phyloP scores from a whole-genome alignment of 768 basidiomycete species.

The Neoboletus magnificus region DNA sequence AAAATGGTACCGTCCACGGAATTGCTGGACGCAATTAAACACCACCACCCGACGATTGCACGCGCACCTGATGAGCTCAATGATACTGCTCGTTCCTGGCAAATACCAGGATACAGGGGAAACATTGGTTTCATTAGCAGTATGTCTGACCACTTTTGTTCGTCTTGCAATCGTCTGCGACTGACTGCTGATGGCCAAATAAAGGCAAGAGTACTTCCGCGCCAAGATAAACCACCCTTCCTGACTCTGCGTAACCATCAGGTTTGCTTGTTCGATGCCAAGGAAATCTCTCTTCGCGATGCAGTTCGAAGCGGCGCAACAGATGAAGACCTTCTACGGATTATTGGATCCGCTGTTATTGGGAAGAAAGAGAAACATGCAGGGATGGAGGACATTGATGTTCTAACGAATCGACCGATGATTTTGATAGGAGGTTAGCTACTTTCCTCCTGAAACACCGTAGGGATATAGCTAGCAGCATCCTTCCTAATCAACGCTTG shows the following conservation, averaged over 20 bases:
- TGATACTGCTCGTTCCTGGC: slow-evolving; percentile 80
- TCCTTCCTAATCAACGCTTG: slow-evolving; percentile 22
- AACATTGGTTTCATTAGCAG: slow-evolving; percentile 86
- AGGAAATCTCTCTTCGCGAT: slow-evolving; percentile 79
- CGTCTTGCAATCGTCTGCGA: slow-evolving; percentile 77
- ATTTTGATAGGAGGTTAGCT: slow-evolving; percentile 93
- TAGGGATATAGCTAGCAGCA: slow-evolving; percentile 16
- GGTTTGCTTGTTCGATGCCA: slow-evolving; percentile 87
- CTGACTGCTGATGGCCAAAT: slow-evolving; percentile 90
- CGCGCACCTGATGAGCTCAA: slow-evolving; percentile 66
- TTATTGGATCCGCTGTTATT: slow-evolving; percentile 61
- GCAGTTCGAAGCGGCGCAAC: slow-evolving; percentile 61
- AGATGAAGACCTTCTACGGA: slow-evolving; percentile 58
- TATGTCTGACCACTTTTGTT: slow-evolving; percentile 93
- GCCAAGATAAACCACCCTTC: not conserved
- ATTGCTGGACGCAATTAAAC: slow-evolving; percentile 50
- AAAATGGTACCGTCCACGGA: slow-evolving; percentile 81
- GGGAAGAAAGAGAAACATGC: slow-evolving; percentile 81
- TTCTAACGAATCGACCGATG: slow-evolving; percentile 79
- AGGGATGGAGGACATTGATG: slow-evolving; percentile 80
- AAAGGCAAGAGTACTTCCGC: slow-evolving; percentile 49
- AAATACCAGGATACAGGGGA: slow-evolving; percentile 67
- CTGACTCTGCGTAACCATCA: slow-evolving; percentile 27
- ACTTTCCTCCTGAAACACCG: slow-evolving; percentile 26
- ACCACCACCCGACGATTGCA: slow-evolving; percentile 45